These are phyloP conservation scores for Limnanthes douglasii DNA, from an alignment of 345 rosid genomes.

Conservation along the genomic window DNA sequence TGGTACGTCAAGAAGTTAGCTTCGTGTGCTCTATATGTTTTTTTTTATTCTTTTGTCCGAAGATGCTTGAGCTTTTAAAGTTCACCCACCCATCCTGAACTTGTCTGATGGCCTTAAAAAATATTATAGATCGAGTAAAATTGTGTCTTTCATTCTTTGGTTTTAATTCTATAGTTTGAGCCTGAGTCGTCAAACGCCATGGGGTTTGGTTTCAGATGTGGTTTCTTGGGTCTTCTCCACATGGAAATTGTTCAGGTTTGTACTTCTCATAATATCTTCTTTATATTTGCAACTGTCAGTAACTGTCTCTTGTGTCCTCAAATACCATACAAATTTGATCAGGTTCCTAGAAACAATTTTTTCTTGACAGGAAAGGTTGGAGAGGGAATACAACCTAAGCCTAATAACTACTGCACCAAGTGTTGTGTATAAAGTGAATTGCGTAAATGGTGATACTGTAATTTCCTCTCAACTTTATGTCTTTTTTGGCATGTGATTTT, in stretches of 20 bases:
- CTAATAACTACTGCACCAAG: conserved; percentile 98
- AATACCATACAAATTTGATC: too few relatives aligned
- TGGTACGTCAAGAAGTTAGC: not conserved
- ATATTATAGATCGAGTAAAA: too few relatives aligned
- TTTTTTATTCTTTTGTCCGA: not conserved
- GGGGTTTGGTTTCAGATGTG: conserved; percentile 99
- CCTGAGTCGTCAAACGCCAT: conserved; percentile 97
- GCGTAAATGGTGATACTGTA: conserved; percentile 67
- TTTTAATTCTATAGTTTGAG: conserved; percentile 55
- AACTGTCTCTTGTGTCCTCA: not conserved
- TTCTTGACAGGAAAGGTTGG: conserved; percentile 83
- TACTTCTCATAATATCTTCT: conserved; percentile 7
- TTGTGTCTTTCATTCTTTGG: conserved; percentile 9
- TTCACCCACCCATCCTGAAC: not conserved
- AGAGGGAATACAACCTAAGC: conserved; percentile 94
- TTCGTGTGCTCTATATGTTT: not conserved
- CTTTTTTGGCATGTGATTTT: not conserved
- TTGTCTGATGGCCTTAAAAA: not conserved
- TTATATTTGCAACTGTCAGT: not conserved
- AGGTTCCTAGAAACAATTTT: conserved; percentile 4
- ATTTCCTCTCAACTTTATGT: too few relatives aligned
- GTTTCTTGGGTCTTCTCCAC: conserved; percentile 97
- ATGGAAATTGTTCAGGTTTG: conserved; percentile 99
- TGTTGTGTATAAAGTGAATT: conserved; percentile 86
- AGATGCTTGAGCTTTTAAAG: not conserved